phyloP scores from a whole-genome alignment of 192 early-diverging fungal species.

The Coemansia pectinata region DNA sequence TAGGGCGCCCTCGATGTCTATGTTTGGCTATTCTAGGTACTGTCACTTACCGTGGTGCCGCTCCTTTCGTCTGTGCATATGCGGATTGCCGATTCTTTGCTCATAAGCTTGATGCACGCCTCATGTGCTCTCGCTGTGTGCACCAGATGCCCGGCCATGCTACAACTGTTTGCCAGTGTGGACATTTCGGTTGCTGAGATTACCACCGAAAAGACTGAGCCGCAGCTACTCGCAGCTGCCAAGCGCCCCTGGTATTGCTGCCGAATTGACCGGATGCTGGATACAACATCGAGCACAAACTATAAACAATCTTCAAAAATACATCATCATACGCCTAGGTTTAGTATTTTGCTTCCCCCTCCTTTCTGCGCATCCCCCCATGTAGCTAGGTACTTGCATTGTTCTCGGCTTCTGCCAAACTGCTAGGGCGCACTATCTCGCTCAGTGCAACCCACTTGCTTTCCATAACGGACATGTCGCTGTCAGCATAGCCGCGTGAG shows the following conservation, averaged over 20 bases:
- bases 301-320: conserved; percentile 11
- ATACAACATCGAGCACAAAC: conserved; percentile 39
- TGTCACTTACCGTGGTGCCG: conserved; percentile 27
- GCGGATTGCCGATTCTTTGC: conserved; percentile 33
- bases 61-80: conserved; percentile 17
- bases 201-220: conserved; percentile 14
- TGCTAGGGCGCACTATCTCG: conserved; percentile 13
- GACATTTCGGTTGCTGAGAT: conserved; percentile 1
- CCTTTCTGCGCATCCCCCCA: not conserved
- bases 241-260: conserved; percentile 30
- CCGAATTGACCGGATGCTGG: conserved; percentile 45
- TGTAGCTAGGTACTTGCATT: conserved; percentile 22
- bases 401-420: conserved; percentile 35
- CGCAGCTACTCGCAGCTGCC: not conserved
- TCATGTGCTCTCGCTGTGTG: conserved; percentile 19
- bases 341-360: not conserved
- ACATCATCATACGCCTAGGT: not conserved
- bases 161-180: not conserved
- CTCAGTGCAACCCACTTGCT: conserved; percentile 19
- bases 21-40: not conserved
- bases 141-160: not conserved
- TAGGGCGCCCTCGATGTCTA: not conserved
- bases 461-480: conserved; percentile 49
- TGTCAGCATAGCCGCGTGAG: conserved; percentile 16
- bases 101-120: conserved; percentile 24